phyloP scores from a whole-genome alignment of 202 grass and related monocot species.

The Elaeis oleifera region DNA sequence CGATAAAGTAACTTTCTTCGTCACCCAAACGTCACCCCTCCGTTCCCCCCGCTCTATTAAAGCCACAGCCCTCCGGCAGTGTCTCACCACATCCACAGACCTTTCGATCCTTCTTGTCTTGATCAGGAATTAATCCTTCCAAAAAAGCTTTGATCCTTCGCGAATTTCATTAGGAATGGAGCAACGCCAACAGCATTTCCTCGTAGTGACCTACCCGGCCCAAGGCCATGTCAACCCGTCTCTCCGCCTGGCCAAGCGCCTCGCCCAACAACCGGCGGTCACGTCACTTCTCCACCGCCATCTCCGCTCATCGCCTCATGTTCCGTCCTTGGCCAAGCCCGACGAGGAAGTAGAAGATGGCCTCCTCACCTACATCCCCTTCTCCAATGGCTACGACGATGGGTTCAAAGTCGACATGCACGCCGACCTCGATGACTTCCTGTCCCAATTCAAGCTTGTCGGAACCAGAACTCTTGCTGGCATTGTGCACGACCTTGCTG shows the following conservation, averaged over 20 bases:
- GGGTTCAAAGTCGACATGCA: neutral
- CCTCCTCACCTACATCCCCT: slow-evolving; percentile 42
- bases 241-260: slow-evolving; percentile 29
- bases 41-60: no score
- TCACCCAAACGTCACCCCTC: no score
- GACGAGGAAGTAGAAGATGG: slow-evolving; percentile 23
- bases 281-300: slow-evolving; percentile 35
- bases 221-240: slow-evolving; percentile 59
- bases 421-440: neutral
- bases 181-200: slow-evolving; percentile 30
- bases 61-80: no score
- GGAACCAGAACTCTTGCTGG: slow-evolving; percentile 22
- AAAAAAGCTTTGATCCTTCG: no score
- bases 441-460: neutral
- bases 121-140: no score
- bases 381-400: slow-evolving; percentile 44
- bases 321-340: slow-evolving; percentile 15
- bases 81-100: no score
- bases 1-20: no score
- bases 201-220: slow-evolving; percentile 25
- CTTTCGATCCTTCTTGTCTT: no score
- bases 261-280: slow-evolving; percentile 22
- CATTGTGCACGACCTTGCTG: slow-evolving; percentile 21
- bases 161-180: no score
- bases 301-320: slow-evolving; percentile 41